Percentiles rank a stretch among this genome's conserved stretches.
These are phyloP conservation scores for Metschnikowia peoriensis DNA, from an alignment of 805 yeast genomes.

Conservation along the genomic window DNA sequence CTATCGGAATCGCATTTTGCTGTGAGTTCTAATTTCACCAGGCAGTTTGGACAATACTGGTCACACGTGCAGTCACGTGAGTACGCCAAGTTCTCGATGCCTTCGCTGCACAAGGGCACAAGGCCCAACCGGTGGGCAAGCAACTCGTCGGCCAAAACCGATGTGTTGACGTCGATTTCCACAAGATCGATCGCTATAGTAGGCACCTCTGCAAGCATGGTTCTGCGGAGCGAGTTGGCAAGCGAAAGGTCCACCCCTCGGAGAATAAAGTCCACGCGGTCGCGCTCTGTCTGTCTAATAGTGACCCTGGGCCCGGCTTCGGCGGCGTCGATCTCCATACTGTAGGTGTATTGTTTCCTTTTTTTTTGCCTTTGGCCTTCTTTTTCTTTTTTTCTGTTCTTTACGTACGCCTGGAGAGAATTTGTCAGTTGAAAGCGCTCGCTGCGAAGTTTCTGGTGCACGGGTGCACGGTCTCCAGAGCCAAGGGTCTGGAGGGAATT, in stretches of 20 bases:
- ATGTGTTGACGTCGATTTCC: slow-evolving; percentile 87
- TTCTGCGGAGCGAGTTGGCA: slow-evolving; percentile 89
- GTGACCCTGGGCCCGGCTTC: slow-evolving; percentile 73
- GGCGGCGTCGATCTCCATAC: slow-evolving; percentile 30
- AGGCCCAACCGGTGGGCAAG: slow-evolving; percentile 92
- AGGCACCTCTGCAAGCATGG: slow-evolving; percentile 94
- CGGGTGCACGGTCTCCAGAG: neutral
- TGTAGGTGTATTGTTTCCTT: neutral
- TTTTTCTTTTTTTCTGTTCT: neutral
- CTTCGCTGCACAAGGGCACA: slow-evolving; percentile 81
- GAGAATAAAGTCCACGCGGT: slow-evolving; percentile 86
- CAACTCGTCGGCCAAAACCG: slow-evolving; percentile 96
- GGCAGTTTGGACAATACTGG: slow-evolving; percentile 93
- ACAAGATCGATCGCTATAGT: slow-evolving; percentile 95
- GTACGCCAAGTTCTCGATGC: slow-evolving; percentile 80
- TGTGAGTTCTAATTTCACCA: slow-evolving; percentile 79
- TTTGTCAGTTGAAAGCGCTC: neutral
- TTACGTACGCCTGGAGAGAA: neutral
- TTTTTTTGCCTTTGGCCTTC: neutral
- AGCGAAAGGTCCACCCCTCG: slow-evolving; percentile 84
- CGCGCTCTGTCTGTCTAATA: slow-evolving; percentile 80
- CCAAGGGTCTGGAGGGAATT: neutral
- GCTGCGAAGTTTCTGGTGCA: neutral
- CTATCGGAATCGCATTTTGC: slow-evolving; percentile 89
- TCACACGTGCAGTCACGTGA: slow-evolving; percentile 97